Evolutionary conservation across 2,329 filamentous ascomycete genomes (phyloP).

Genomic region (Fusarium armeniacum): DNA sequence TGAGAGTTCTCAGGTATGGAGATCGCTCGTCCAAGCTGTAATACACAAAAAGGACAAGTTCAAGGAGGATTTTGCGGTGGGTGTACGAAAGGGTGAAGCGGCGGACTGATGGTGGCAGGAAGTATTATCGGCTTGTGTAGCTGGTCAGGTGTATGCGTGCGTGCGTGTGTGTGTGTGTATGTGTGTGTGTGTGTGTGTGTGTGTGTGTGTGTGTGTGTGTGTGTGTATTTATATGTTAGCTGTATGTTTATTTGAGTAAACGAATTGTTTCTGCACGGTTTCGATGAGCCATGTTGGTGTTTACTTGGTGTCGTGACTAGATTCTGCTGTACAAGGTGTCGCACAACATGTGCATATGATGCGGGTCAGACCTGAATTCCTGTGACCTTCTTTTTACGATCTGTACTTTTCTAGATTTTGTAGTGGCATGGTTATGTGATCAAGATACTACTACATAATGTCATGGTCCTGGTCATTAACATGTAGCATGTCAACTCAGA

Average conservation of each 20-base stretch:
- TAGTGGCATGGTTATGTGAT: neutral
- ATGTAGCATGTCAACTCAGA: neutral
- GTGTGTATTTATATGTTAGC: neutral
- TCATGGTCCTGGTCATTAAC: neutral
- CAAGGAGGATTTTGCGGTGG: neutral
- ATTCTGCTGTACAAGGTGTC: slow-evolving; percentile 19
- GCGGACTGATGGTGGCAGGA: neutral
- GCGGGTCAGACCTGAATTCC: neutral
- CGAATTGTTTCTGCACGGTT: too few species aligned
- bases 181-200: too few species aligned
- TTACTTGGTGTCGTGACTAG: slow-evolving; percentile 14
- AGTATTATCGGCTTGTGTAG: neutral
- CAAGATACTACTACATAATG: neutral
- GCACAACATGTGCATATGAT: slow-evolving; percentile 14
- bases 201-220: neutral
- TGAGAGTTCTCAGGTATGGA: neutral
- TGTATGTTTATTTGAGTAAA: neutral
- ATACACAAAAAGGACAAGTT: neutral
- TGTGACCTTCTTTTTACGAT: neutral
- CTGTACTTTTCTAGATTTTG: neutral
- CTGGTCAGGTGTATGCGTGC: neutral
- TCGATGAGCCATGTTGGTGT: neutral
- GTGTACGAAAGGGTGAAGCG: neutral
- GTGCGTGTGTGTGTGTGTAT: too few species aligned
- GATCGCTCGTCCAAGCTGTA: neutral